Percentiles rank a stretch among this genome's conserved stretches.
These are phyloP conservation scores for Asterochloris sp. DNA, from an alignment of 139 green algal species.

Conservation along the genomic window DNA sequence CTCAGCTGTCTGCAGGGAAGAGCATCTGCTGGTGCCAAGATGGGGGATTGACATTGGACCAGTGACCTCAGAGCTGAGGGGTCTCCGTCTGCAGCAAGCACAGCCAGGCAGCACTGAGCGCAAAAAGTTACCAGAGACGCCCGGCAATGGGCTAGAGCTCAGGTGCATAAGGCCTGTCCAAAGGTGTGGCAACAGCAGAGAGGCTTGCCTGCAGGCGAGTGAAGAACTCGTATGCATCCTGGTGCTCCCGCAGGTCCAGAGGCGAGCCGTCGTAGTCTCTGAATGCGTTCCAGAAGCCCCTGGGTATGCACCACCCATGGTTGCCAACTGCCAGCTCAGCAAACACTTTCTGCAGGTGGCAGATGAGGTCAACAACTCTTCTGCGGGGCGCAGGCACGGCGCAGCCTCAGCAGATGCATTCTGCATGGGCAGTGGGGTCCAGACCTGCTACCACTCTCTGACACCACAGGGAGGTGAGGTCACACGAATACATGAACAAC, in stretches of 20 bases:
- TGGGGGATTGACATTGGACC: no score
- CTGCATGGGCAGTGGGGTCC: background rate
- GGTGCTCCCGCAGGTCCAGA: constrained; percentile 85
- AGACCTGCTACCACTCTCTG: background rate
- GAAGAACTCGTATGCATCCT: constrained; percentile 94
- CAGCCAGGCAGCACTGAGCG: no score
- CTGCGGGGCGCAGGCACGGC: background rate
- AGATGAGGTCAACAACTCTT: background rate
- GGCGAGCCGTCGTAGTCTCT: constrained; percentile 86
- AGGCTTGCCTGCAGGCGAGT: constrained; percentile 59
- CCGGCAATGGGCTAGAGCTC: no score
- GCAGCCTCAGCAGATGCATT: background rate
- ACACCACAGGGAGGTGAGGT: no score
- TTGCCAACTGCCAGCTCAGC: constrained; percentile 54
- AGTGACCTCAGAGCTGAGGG: no score
- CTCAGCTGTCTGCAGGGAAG: no score
- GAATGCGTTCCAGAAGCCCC: constrained; percentile 77
- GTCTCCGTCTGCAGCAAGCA: no score
- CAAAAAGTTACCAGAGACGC: no score
- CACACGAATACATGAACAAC: no score
- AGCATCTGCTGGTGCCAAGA: no score
- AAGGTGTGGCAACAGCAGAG: background rate
- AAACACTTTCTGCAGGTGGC: constrained; percentile 65
- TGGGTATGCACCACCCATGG: constrained; percentile 42
- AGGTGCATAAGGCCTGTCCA: no score